These are phyloP conservation scores for Cyclotella choctawhatcheeana DNA, from an alignment of 108 stramenopile species.

Conservation along the genomic window DNA sequence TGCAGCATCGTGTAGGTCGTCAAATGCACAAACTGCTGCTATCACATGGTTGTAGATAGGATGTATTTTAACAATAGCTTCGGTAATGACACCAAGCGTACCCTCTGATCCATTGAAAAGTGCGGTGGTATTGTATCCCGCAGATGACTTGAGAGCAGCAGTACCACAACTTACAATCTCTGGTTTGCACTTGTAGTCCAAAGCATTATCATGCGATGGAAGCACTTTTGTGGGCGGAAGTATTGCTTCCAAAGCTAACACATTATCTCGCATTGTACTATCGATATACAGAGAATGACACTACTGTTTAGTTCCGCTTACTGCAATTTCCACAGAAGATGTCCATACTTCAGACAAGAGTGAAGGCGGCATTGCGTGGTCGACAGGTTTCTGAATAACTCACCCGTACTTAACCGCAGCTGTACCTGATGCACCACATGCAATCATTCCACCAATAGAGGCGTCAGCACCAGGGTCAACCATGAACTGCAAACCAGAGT, in stretches of 20 bases:
- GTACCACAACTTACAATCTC: slow-evolving; percentile 60
- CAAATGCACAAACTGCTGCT: slow-evolving; percentile 83
- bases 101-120: slow-evolving; percentile 90
- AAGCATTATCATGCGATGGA: slow-evolving; percentile 32
- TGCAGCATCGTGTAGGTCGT: slow-evolving; percentile 66
- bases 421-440: slow-evolving; percentile 92
- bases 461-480: slow-evolving; percentile 97
- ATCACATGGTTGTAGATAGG: slow-evolving; percentile 72
- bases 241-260: slow-evolving; percentile 82
- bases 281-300: too few relatives aligned
- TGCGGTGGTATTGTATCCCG: slow-evolving; percentile 91
- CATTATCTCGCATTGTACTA: slow-evolving; percentile 95
- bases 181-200: slow-evolving; percentile 11
- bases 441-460: slow-evolving; percentile 91
- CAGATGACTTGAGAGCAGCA: slow-evolving; percentile 78
- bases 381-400: too few relatives aligned
- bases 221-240: slow-evolving; percentile 67
- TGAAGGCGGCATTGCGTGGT: too few relatives aligned
- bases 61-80: slow-evolving; percentile 88
- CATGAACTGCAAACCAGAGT: slow-evolving; percentile 90
- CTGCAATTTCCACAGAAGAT: too few relatives aligned
- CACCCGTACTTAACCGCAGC: slow-evolving; percentile 96
- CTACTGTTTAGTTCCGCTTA: too few relatives aligned
- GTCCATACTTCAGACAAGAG: too few relatives aligned
- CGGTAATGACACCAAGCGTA: slow-evolving; percentile 83